Conservation (phyloP, 768 basidiomycete genomes). For the Strobilomyces echinocephalus region DNA sequence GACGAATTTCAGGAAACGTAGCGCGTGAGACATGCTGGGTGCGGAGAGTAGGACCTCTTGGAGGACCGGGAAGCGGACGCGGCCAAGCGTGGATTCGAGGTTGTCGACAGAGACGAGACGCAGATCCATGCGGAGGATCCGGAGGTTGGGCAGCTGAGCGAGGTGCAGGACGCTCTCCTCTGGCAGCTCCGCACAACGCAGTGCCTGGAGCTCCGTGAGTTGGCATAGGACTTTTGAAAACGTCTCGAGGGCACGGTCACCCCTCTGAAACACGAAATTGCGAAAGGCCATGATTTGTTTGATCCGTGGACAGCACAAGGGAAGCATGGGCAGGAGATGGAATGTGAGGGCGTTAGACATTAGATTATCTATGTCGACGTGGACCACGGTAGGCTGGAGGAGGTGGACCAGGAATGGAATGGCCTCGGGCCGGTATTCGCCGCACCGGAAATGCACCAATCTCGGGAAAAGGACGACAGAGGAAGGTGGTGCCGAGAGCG, state of each 20-base stretch:
- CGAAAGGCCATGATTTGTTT: conserved; percentile 27
- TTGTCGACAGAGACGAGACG: conserved; percentile 21
- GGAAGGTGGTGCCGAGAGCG: conserved; percentile 14
- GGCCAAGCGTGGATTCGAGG: conserved; percentile 14
- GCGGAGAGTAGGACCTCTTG: conserved; percentile 22
- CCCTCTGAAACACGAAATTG: conserved; percentile 25
- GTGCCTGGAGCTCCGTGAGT: conserved; percentile 18
- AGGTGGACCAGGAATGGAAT: conserved; percentile 23
- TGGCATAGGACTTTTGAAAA: conserved; percentile 23
- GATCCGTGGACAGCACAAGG: conserved; percentile 22
- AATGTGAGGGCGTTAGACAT: conserved; percentile 24
- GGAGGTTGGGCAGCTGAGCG: conserved; percentile 18
- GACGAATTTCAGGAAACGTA: conserved; percentile 25
- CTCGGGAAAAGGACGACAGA: conserved; percentile 22
- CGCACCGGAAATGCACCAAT: conserved; percentile 26
- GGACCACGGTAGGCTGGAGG: conserved; percentile 23
- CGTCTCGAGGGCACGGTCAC: conserved; percentile 20
- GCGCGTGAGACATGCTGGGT: conserved; percentile 20
- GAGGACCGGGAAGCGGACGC: conserved; percentile 17
- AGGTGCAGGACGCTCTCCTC: conserved; percentile 23
- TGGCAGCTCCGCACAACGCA: conserved; percentile 27
- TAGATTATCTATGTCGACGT: conserved; percentile 27
- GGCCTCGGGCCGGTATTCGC: conserved; percentile 21
- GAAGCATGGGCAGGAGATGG: conserved; percentile 16
- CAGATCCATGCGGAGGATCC: conserved; percentile 24